Conservation (phyloP, 805 yeast species). For the Debaryomyces prosopidis region DNA sequence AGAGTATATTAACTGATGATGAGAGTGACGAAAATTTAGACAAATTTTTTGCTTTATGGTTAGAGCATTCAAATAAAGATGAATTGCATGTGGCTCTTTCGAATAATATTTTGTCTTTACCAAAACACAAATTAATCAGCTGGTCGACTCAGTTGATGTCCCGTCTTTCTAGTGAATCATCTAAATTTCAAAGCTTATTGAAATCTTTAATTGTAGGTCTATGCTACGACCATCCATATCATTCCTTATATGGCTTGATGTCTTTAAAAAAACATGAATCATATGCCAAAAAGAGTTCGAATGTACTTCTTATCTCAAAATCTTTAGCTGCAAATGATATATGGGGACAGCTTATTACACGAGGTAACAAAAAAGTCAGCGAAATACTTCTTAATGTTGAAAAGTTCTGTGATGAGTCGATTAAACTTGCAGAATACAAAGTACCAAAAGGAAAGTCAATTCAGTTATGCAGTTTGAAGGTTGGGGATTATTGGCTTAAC, state of each 20-base stretch:
- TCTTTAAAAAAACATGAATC: slow-evolving; percentile 52
- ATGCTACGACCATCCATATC: slow-evolving; percentile 66
- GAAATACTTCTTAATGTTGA: slow-evolving; percentile 46
- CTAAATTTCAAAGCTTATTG: slow-evolving; percentile 57
- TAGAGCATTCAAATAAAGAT: slow-evolving; percentile 54
- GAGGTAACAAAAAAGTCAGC: slow-evolving; percentile 20
- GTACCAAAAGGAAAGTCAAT: slow-evolving; percentile 32
- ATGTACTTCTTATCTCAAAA: slow-evolving; percentile 44
- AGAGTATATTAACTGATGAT: slow-evolving; percentile 48
- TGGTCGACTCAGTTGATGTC: slow-evolving; percentile 87
- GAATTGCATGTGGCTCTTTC: slow-evolving; percentile 45
- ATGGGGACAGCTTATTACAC: slow-evolving; percentile 38
- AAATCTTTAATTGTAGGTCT: slow-evolving; percentile 47
- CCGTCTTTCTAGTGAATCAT: slow-evolving; percentile 50
- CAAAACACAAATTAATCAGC: slow-evolving; percentile 63
- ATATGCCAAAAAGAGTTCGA: slow-evolving; percentile 23
- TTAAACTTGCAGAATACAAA: slow-evolving; percentile 52
- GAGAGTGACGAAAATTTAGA: slow-evolving; percentile 58
- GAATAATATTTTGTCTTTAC: slow-evolving; percentile 41
- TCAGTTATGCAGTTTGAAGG: slow-evolving; percentile 32
- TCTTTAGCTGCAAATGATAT: slow-evolving; percentile 51
- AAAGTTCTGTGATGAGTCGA: slow-evolving; percentile 49
- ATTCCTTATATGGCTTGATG: slow-evolving; percentile 61
- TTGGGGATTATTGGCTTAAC: slow-evolving; percentile 53
- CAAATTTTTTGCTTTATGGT: slow-evolving; percentile 81